Conservation (phyloP, 768 basidiomycete species). For the Xerocomus potaroensis region DNA sequence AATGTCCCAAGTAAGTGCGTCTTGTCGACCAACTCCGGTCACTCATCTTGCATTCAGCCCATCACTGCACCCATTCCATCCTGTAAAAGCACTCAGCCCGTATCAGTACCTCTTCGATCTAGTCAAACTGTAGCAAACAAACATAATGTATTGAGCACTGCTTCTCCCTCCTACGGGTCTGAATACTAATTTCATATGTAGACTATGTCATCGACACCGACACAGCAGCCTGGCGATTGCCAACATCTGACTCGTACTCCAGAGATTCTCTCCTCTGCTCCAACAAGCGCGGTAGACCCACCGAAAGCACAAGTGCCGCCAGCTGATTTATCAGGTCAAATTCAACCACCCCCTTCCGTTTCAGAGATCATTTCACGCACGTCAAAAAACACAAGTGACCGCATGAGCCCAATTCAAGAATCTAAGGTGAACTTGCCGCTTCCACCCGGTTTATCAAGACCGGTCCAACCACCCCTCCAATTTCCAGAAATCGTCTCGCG, state of each 20-base stretch:
- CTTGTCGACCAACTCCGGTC: background rate
- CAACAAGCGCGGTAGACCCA: background rate
- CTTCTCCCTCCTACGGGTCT: background rate
- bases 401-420: background rate
- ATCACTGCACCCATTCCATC: background rate
- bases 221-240: background rate
- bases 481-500: background rate
- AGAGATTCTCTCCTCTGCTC: background rate
- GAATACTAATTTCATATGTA: constrained; percentile 3
- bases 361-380: background rate
- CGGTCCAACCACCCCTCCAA: background rate
- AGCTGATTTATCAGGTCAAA: background rate
- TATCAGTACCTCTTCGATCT: background rate
- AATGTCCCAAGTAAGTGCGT: constrained; percentile 2
- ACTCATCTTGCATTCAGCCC: constrained; percentile 8
- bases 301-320: background rate
- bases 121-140: background rate
- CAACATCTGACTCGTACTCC: background rate
- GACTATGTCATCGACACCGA: constrained; percentile 3
- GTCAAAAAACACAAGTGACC: background rate
- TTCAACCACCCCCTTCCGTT: background rate
- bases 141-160: constrained; percentile 2
- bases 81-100: background rate
- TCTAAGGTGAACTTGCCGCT: background rate
- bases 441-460: constrained; percentile 1